Base-by-base conservation (phyloP, 306 rosid species). In the Pterocarpus santalinus region DNA sequence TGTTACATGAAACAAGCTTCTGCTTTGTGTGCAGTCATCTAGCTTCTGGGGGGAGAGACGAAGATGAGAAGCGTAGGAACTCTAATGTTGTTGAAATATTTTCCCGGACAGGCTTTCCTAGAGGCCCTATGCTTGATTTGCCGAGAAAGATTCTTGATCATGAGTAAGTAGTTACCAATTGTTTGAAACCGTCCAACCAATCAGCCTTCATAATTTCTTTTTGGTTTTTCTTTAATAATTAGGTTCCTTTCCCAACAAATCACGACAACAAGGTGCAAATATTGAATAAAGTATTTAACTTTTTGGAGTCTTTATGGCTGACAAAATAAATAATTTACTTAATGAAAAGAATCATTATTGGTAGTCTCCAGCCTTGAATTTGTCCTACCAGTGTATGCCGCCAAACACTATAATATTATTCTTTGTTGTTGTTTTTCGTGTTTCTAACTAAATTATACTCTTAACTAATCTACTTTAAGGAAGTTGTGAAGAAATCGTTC, bases 21-120 rank as follows among this genome's bases (percentile, higher is more conserved):
- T 95, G 99, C 89, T 91, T 91, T 77, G 97, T 91, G 22, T 92
- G 99, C 84, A 80, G 91, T 44, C 99, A 95, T 87, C 78, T 95
- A 72, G 97, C 99, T 66, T 95, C 99, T 0, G 99, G 99, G 7
- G 92, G 90, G 0, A 85, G 88, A 74, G 91, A 90, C 65, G 94
- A 91, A 7, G 97, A 95, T 75, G 86, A 89, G 65, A 89, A 91
- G 61, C 41, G 68, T n/a, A 91, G 99, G 62, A 95, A 95, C 71
- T 87, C 94, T 8, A 85, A 95, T 77, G 92, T 92, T 5, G 72
- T 88, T 65, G 97, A 92, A 69, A 90, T 95, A 0, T 87, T 95
- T 46, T 86, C 88, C 53, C 70, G 97, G 67, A 95, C 97, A 56
- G 84, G 53, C 12, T 95, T 95, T 81, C 93, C 99, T 0, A 87